phyloP scores from a whole-genome alignment of 768 basidiomycete species.

The Tylopilus vinaceipallidus region DNA sequence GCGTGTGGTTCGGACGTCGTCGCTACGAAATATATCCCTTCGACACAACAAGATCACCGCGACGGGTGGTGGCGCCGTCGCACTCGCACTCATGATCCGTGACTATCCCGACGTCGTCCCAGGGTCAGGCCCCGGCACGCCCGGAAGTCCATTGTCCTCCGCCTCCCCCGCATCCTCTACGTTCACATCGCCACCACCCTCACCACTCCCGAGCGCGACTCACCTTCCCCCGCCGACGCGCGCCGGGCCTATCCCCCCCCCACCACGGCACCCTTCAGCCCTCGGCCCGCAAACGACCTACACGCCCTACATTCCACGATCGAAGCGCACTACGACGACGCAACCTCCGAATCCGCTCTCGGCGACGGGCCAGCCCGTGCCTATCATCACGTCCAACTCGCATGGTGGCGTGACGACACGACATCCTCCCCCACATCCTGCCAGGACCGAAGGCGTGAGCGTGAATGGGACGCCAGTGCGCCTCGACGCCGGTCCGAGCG shows the following conservation, averaged over 20 bases:
- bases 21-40: constrained; percentile 84
- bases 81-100: constrained; percentile 93
- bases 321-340: constrained; percentile 40
- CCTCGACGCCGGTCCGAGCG: constrained; percentile 53
- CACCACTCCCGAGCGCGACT: constrained; percentile 32
- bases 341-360: constrained; percentile 38
- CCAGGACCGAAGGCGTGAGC: constrained; percentile 1
- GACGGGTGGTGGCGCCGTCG: constrained; percentile 87
- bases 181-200: constrained; percentile 33
- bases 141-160: constrained; percentile 6
- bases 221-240: constrained; percentile 24
- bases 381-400: constrained; percentile 66
- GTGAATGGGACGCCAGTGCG: constrained; percentile 6
- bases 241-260: constrained; percentile 43
- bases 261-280: constrained; percentile 48
- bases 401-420: constrained; percentile 53
- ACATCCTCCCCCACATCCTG: constrained; percentile 27
- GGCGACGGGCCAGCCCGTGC: constrained; percentile 48
- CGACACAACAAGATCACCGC: constrained; percentile 84
- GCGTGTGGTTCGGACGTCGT: constrained; percentile 74
- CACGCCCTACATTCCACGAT: constrained; percentile 77
- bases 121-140: neutral
- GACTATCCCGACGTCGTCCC: constrained; percentile 87
- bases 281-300: constrained; percentile 66
- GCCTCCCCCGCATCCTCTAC: constrained; percentile 12